phyloP scores from a whole-genome alignment of 768 basidiomycete species.

The Leucocoprinus birnbaumii region DNA sequence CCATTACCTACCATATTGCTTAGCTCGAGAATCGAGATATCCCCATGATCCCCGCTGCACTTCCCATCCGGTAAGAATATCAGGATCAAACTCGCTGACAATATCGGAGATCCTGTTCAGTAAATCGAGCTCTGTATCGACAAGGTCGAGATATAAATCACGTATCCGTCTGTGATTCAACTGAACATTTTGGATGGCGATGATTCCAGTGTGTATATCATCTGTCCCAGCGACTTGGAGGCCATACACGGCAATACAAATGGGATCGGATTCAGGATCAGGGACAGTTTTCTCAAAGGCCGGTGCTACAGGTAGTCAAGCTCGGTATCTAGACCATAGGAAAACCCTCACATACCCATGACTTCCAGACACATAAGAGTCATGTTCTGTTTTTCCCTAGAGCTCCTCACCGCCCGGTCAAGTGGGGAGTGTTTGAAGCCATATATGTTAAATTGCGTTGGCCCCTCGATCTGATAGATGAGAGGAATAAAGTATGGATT shows the following conservation, averaged over 20 bases:
- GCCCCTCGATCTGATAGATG: slow-evolving; percentile 62
- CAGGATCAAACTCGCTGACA: slow-evolving; percentile 80
- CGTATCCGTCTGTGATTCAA: slow-evolving; percentile 40
- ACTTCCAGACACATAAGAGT: slow-evolving; percentile 80
- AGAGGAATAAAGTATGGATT: not conserved
- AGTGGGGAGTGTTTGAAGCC: slow-evolving; percentile 61
- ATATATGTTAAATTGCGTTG: slow-evolving; percentile 72
- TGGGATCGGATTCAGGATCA: slow-evolving; percentile 61
- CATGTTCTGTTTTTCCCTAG: slow-evolving; percentile 71
- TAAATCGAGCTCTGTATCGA: slow-evolving; percentile 73
- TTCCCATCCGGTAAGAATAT: slow-evolving; percentile 92
- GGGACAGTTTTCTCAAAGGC: slow-evolving; percentile 60
- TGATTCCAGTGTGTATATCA: slow-evolving; percentile 40
- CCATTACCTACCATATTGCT: slow-evolving; percentile 45
- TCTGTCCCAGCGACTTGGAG: slow-evolving; percentile 51
- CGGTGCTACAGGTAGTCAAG: slow-evolving; percentile 40
- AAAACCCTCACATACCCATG: slow-evolving; percentile 54
- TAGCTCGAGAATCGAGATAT: slow-evolving; percentile 71
- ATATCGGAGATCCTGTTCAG: slow-evolving; percentile 75
- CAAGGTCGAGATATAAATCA: slow-evolving; percentile 44
- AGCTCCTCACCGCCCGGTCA: slow-evolving; percentile 8
- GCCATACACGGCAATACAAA: slow-evolving; percentile 72
- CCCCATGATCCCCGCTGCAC: slow-evolving; percentile 89
- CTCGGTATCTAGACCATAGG: not conserved
- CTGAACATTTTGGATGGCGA: slow-evolving; percentile 45